phyloP scores from a whole-genome alignment of 176 grass and related monocot species.

The Hyparrhenia diplandra region DNA sequence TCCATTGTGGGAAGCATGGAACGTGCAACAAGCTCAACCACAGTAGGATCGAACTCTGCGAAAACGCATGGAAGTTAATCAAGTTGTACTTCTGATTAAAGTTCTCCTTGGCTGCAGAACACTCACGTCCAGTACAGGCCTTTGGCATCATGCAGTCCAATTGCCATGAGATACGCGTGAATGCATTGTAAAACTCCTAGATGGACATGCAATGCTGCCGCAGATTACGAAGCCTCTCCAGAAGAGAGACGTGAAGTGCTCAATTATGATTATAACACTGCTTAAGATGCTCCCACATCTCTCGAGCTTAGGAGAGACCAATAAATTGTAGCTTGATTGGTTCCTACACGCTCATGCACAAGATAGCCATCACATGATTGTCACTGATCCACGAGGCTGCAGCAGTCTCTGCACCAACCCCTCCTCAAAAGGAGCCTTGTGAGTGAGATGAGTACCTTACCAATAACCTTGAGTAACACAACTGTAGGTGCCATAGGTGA shows the following conservation, averaged over 20 bases:
- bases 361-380: background rate
- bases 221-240: background rate
- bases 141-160: background rate
- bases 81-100: background rate
- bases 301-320: background rate
- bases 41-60: background rate
- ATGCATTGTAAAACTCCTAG: background rate
- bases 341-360: background rate
- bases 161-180: background rate
- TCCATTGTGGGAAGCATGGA: background rate
- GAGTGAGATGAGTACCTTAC: background rate
- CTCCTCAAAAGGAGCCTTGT: background rate
- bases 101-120: background rate
- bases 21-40: background rate
- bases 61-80: background rate
- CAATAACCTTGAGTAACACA: background rate
- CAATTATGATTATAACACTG: background rate
- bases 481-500: background rate
- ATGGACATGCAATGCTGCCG: background rate
- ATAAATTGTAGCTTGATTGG: background rate
- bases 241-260: background rate
- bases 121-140: background rate
- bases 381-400: background rate
- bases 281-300: slow-evolving; percentile 3
- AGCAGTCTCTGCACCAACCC: background rate